A percentile compares a stretch with the other conserved stretches of the same genome.
phyloP scores from a whole-genome alignment of 371 early-diverging fungal species.

The Mucor plumbeus region DNA sequence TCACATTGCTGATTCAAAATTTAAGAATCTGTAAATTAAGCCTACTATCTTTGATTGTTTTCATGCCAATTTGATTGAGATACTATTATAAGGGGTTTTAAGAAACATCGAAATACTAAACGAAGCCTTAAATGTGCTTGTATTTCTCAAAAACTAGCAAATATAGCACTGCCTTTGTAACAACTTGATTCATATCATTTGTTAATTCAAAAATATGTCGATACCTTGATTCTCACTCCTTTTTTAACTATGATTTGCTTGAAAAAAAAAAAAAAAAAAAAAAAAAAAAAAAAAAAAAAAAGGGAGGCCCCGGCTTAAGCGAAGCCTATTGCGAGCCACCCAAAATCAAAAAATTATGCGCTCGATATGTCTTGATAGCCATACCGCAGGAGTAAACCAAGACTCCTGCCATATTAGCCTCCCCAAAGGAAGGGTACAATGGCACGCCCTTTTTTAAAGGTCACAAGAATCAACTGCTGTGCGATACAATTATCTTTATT shows the following conservation, averaged over 20 bases:
- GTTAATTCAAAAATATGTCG: too few species aligned
- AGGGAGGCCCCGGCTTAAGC: conserved; percentile 53
- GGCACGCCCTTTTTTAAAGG: conserved; percentile 57
- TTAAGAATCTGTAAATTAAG: too few species aligned
- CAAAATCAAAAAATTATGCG: conserved; percentile 57
- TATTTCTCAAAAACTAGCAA: too few species aligned
- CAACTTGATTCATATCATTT: too few species aligned
- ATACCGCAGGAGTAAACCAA: conserved; percentile 53
- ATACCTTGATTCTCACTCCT: neutral
- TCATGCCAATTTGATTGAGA: too few species aligned
- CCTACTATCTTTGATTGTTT: too few species aligned
- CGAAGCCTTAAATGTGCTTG: too few species aligned
- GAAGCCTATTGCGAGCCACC: conserved; percentile 49
- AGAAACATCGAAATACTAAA: too few species aligned
- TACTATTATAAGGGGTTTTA: too few species aligned
- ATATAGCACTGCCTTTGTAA: too few species aligned
- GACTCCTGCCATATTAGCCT: conserved; percentile 46
- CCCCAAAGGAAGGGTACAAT: conserved; percentile 19
- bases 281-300: conserved; percentile 10
- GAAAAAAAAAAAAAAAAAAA: conserved; percentile 7
- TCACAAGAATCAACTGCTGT: neutral
- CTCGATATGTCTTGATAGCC: conserved; percentile 66
- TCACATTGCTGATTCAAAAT: too few species aligned
- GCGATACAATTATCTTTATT: neutral
- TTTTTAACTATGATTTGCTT: conserved; percentile 15